Evolutionary conservation across 257 asterid genomes (phyloP).

Genomic region (Solanum phureja): DNA sequence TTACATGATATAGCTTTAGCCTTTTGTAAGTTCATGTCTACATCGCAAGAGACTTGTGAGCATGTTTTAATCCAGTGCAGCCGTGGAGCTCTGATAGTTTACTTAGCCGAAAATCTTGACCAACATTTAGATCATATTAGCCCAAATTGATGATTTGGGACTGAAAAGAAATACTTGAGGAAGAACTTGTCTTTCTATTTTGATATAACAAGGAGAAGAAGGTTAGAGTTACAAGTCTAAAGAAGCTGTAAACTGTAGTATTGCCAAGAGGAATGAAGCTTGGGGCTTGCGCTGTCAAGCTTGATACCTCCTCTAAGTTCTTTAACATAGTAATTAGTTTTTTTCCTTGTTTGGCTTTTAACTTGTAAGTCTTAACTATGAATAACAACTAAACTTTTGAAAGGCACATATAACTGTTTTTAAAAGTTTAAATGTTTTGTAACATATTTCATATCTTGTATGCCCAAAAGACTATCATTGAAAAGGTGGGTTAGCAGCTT

Average conservation of each 20-base stretch:
- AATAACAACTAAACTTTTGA: not conserved
- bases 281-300: not conserved
- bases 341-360: not conserved
- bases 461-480: not conserved
- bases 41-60: too few species aligned
- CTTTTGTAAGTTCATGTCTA: not conserved
- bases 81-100: too few species aligned
- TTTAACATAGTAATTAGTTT: not conserved
- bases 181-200: not conserved
- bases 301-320: not conserved
- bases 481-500: not conserved
- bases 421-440: too few species aligned
- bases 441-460: too few species aligned
- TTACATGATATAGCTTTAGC: not conserved
- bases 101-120: not conserved
- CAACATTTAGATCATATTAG: not conserved
- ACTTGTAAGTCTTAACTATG: not conserved
- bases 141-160: too few species aligned
- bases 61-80: not conserved
- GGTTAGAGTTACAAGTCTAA: not conserved
- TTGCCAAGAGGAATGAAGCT: not conserved
- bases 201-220: not conserved
- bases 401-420: too few species aligned
- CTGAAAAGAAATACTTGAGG: too few species aligned
- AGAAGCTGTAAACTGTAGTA: not conserved